These are phyloP conservation scores for Neofusicoccum sp. DNA, from an alignment of 2,329 filamentous ascomycete species.

Conservation along the genomic window DNA sequence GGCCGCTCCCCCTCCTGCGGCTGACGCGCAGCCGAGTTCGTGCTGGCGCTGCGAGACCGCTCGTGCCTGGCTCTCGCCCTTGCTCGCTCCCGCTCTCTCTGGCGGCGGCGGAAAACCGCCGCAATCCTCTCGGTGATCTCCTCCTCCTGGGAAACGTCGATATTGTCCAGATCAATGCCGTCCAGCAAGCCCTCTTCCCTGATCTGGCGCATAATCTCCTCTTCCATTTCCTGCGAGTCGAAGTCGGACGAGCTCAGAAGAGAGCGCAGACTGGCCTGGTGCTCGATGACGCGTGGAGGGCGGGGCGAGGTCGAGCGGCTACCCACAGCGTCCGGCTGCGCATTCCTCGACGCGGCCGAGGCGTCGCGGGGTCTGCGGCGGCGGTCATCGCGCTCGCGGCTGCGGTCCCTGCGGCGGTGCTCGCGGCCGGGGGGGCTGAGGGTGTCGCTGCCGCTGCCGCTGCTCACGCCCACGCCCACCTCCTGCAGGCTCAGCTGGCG, in stretches of 20 bases:
- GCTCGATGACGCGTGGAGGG: slow-evolving; percentile 68
- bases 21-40: slow-evolving; percentile 7
- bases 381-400: slow-evolving; percentile 28
- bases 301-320: background rate
- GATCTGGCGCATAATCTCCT: slow-evolving; percentile 87
- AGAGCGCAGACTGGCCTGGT: slow-evolving; percentile 86
- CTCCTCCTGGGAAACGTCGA: slow-evolving; percentile 82
- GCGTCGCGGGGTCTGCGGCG: slow-evolving; percentile 20
- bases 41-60: slow-evolving; percentile 43
- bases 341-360: background rate
- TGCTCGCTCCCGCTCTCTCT: slow-evolving; percentile 59
- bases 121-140: slow-evolving; percentile 89
- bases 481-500: slow-evolving; percentile 74
- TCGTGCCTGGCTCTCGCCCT: slow-evolving; percentile 37
- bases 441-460: slow-evolving; percentile 28
- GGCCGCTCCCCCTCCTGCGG: slow-evolving; percentile 34
- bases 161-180: slow-evolving; percentile 84
- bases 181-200: slow-evolving; percentile 85
- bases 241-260: slow-evolving; percentile 79
- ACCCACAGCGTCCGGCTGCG: background rate
- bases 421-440: slow-evolving; percentile 44
- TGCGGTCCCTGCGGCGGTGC: slow-evolving; percentile 36
- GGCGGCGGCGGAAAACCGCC: slow-evolving; percentile 79
- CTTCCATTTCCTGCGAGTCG: slow-evolving; percentile 76
- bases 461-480: slow-evolving; percentile 49